Evolutionary conservation across 352 stramenopile species (phyloP), one percentile per base, ranked within the genome.

Genomic region (Phytophthora cajani): DNA sequence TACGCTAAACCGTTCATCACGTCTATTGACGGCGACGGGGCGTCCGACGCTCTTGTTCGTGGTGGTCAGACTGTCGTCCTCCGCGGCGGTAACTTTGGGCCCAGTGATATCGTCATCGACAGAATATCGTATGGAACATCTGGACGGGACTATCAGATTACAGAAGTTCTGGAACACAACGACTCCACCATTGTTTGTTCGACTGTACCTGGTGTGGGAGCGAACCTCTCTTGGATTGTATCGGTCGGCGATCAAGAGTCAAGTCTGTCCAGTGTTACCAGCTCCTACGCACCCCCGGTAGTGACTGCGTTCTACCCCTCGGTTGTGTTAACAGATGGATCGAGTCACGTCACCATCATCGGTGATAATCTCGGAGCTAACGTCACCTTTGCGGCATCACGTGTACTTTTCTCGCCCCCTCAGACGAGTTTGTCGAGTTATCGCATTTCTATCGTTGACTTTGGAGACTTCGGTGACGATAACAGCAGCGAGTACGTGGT

Each of bases 51-150:
- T 6, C 56, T 67, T 14, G 66, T 79, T 32, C 46, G 74, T 62
- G 85, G 85, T 14, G 72, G 72, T 0, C 79, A 93, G 46, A 27
- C 54, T 10, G 62, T 93, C 3, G 38, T 76, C 25, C 21, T 93
- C 16, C 53, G 60, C 0, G 85, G 85, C 25, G 79, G 72, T 1
- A 91, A 93, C 67, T 93, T 93, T 58, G 85, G 85, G 10, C 78
- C 79, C 17, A 81, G 58, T 60, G 8, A 59, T 27, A 62, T 82
- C 0, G 38, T 58, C 6, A 72, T 93, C 46, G 81, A 90, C 21
- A 58, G 58, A 3, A 83, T 93, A 61, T 86, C 83, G 7, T 93
- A 91, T 51, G 85, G 85, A 7, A 52, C 71, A 0, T 88, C 78
- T 1, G 84, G 82, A 14, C 71, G 78, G 38, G 85, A 91, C 46